Evolutionary conservation across 352 stramenopile species (phyloP).

Genomic region (Phytophthora boehmeriae): DNA sequence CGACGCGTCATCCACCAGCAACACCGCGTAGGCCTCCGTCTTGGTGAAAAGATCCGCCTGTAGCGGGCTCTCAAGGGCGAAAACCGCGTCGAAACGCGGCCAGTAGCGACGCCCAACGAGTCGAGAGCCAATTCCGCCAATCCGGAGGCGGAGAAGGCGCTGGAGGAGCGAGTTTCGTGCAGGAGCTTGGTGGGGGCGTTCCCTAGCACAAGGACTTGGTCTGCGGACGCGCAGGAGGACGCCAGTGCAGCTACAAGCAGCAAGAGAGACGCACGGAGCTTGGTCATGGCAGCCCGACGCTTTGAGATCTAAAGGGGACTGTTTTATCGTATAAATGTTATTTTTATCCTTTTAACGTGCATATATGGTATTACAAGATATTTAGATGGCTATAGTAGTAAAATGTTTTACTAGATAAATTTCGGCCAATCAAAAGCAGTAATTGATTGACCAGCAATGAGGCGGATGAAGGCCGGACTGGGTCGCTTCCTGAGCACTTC

Average conservation of each 20-base stretch:
- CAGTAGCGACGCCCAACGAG: constrained; percentile 37
- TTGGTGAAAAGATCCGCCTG: constrained; percentile 53
- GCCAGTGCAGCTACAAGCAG: constrained; percentile 18
- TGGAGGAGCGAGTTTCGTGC: constrained; percentile 20
- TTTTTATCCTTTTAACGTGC: neutral
- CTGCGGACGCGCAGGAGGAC: constrained; percentile 12
- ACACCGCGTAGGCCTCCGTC: constrained; percentile 36
- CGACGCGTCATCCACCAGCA: constrained; percentile 39
- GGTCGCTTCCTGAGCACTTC: constrained; percentile 30
- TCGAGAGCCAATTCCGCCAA: constrained; percentile 46
- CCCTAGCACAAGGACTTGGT: constrained; percentile 38
- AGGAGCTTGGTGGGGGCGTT: constrained; percentile 22
- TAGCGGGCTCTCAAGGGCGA: constrained; percentile 29
- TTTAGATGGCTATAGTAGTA: too few relatives aligned
- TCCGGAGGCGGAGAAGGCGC: constrained; percentile 35
- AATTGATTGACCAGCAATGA: neutral
- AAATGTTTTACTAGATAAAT: too few relatives aligned
- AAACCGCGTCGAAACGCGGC: constrained; percentile 25
- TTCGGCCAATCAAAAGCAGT: neutral
- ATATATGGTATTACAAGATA: too few relatives aligned
- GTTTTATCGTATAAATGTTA: too few relatives aligned
- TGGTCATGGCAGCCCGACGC: neutral
- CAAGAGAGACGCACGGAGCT: constrained; percentile 12
- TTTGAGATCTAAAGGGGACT: constrained; percentile 1
- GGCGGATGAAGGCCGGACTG: neutral